Evolutionary conservation across 176 grass and related monocot species (phyloP), one percentile per base, ranked within the genome.

Genomic region (Zea mays): DNA sequence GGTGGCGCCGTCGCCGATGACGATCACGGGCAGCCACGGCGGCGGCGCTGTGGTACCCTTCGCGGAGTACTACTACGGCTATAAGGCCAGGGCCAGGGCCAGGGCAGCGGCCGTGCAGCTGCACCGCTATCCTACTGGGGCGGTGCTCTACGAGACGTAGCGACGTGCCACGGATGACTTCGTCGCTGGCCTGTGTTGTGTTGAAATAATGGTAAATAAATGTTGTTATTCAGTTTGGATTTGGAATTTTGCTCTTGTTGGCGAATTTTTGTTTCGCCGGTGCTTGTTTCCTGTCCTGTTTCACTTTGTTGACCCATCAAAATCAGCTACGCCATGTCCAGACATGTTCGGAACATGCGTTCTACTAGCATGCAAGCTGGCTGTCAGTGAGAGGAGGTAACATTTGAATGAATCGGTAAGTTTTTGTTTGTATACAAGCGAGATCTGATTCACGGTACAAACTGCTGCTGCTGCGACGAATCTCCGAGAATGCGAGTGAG

Each of bases 341-440:
- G n/a, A n/a, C n/a, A n/a, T n/a, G n/a, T n/a, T n/a, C n/a, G n/a
- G n/a, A n/a, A n/a, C n/a, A n/a, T n/a, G n/a, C n/a, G n/a, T n/a
- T n/a, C n/a, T n/a, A n/a, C 48, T 38, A 72, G 10, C 16, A 41
- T 15, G 19, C 4, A 48, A 42, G 1, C 1, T 0, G 51, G 76
- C 42, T 60, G 65, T 50, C 34, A 81, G 82, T 50, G 49, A 34
- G 73, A 68, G 49, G 51, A 76, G 27, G 71, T 64, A 83, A 76
- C 49, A 79, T 88, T 90, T 73, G 81, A 97, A 97, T 90, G 86
- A 90, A 96, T 93, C 76, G 71, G 74, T 61, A 75, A 74, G 76
- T 73, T 68, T n/a, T n/a, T n/a, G n/a, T 72, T 79, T 82, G 61
- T 91, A 82, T 91, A 84, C 85, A 90, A 42, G 51, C 27, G n/a